Percentiles rank a stretch among this genome's conserved stretches.
These are phyloP conservation scores for Halophytophthora polymorphica DNA, from an alignment of 352 stramenopile genomes.

Conservation along the genomic window DNA sequence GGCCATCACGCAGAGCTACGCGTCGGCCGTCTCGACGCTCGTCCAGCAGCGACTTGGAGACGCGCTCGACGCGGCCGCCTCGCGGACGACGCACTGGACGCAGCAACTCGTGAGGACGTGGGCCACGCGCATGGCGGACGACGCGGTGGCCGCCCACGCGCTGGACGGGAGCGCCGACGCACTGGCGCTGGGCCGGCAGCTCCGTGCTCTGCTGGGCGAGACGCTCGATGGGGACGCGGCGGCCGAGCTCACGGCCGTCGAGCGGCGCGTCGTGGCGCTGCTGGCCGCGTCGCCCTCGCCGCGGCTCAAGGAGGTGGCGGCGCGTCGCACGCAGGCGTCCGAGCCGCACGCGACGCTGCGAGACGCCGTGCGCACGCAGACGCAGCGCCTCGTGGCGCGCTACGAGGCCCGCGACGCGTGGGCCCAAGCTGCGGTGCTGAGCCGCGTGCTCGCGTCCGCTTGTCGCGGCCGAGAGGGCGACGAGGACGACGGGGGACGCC, in stretches of 20 bases:
- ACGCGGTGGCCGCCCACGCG: neutral
- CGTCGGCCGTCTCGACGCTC: conserved; percentile 10
- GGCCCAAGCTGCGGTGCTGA: conserved; percentile 42
- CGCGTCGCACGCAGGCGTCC: conserved; percentile 4
- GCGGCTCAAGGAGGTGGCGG: conserved; percentile 31
- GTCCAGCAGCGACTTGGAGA: conserved; percentile 10
- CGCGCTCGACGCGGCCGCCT: conserved; percentile 1
- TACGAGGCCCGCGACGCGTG: conserved; percentile 31
- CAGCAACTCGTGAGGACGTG: conserved; percentile 22
- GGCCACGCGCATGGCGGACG: conserved; percentile 6
- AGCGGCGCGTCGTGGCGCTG: conserved; percentile 21
- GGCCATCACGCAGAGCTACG: conserved; percentile 21
- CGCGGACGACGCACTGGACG: conserved; percentile 14
- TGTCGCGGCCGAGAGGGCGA: neutral
- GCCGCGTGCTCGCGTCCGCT: conserved; percentile 22
- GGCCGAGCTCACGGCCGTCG: conserved; percentile 5
- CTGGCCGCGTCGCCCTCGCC: conserved; percentile 30
- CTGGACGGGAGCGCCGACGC: conserved; percentile 4
- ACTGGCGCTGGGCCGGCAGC: conserved; percentile 11
- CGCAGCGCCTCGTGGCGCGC: conserved; percentile 15
- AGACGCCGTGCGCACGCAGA: conserved; percentile 26
- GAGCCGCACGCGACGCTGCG: conserved; percentile 1
- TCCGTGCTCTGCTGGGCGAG: conserved; percentile 6
- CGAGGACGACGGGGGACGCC: neutral
- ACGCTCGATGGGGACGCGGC: neutral